A percentile compares a stretch with the other conserved stretches of the same genome.
phyloP scores from a whole-genome alignment of 345 rosid genomes.

The Eutrema japonicum region DNA sequence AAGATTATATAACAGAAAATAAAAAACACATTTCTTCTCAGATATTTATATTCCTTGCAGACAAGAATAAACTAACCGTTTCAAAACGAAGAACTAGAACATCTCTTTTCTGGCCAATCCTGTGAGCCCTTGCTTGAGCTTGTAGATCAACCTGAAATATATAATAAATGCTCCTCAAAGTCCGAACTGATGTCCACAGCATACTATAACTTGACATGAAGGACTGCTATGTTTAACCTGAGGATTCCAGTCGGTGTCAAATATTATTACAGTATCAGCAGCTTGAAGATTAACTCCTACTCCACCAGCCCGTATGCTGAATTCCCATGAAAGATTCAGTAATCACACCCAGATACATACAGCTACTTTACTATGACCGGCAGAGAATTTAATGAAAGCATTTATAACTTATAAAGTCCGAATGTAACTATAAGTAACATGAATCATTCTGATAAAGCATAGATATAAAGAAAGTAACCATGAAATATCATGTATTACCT shows the following conservation, averaged over 20 bases:
- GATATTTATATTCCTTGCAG: background rate
- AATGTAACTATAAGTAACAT: background rate
- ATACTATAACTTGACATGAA: conserved; percentile 26
- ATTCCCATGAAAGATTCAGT: conserved; percentile 36
- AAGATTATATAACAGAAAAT: conserved; percentile 1
- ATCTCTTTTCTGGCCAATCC: conserved; percentile 98
- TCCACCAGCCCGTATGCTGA: conserved; percentile 96
- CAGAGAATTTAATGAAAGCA: background rate
- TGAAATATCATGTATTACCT: conserved; percentile 55
- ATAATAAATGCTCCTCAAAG: background rate
- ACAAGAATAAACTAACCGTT: conserved; percentile 57
- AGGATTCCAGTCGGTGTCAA: conserved; percentile 98
- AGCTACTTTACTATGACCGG: conserved; percentile 8
- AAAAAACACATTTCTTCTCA: background rate
- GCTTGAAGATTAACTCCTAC: conserved; percentile 98
- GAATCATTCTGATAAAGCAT: conserved; percentile 11
- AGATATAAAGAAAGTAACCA: background rate
- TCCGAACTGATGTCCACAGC: conserved; percentile 2
- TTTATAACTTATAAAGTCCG: background rate
- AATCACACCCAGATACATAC: conserved; percentile 16
- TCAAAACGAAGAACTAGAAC: conserved; percentile 95
- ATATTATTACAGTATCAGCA: conserved; percentile 92
- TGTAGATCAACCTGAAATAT: conserved; percentile 84
- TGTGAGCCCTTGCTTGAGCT: conserved; percentile 97
- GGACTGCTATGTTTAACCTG: conserved; percentile 56